Evolutionary conservation across 2,329 filamentous ascomycete genomes (phyloP).

Genomic region (Botrytis aclada): DNA sequence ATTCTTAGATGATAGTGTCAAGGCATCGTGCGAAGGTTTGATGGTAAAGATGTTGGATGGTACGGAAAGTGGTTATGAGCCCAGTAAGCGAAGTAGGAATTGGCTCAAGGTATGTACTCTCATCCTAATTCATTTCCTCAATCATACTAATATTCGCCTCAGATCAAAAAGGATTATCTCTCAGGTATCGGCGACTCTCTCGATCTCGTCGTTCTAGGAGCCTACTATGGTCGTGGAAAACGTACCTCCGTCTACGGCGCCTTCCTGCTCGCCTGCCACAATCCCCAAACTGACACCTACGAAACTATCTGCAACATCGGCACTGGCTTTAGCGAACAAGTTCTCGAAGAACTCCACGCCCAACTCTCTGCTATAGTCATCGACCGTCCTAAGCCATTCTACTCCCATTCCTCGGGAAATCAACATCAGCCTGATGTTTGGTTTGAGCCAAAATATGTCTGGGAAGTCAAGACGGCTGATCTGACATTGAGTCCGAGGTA

Average conservation of each 20-base stretch:
- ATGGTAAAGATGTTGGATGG: slow-evolving; percentile 99
- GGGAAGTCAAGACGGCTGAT: slow-evolving; percentile 98
- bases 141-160: slow-evolving; percentile 12
- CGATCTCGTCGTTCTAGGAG: slow-evolving; percentile 91
- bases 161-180: slow-evolving; percentile 98
- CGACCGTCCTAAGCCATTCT: slow-evolving; percentile 90
- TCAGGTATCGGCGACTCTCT: slow-evolving; percentile 91
- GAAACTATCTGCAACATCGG: slow-evolving; percentile 98
- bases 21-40: slow-evolving; percentile 91
- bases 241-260: slow-evolving; percentile 94
- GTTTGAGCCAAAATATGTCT: slow-evolving; percentile 93
- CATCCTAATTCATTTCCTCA: not conserved
- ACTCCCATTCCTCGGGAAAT: slow-evolving; percentile 75
- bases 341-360: slow-evolving; percentile 81
- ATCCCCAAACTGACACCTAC: slow-evolving; percentile 73
- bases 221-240: slow-evolving; percentile 92
- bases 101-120: slow-evolving; percentile 79
- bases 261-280: slow-evolving; percentile 94
- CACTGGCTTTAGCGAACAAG: slow-evolving; percentile 92
- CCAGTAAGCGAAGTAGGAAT: slow-evolving; percentile 91
- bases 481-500: slow-evolving; percentile 89
- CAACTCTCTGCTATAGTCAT: slow-evolving; percentile 76
- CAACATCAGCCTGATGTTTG: slow-evolving; percentile 98
- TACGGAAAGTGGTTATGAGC: slow-evolving; percentile 88
- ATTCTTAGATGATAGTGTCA: slow-evolving; percentile 91